phyloP scores from a whole-genome alignment of 208 protist genomes.

The Trypanosoma platydactyli region DNA sequence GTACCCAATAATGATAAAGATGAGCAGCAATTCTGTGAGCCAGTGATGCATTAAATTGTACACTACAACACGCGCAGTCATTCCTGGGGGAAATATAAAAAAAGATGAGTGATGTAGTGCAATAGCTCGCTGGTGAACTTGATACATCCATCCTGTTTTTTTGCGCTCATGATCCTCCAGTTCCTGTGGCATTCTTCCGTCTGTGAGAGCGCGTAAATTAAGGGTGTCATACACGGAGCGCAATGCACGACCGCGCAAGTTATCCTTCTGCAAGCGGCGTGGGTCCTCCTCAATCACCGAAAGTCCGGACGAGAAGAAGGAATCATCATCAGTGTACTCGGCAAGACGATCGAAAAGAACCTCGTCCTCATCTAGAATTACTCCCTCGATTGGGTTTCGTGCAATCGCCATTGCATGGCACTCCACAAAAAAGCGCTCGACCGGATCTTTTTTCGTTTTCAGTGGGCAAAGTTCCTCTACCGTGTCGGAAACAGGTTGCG shows the following conservation, averaged over 20 bases:
- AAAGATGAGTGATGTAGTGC: constrained; percentile 82
- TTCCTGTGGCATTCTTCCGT: constrained; percentile 61
- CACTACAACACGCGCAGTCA: constrained; percentile 82
- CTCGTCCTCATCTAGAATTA: constrained; percentile 53
- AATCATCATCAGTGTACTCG: constrained; percentile 92
- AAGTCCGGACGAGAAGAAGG: constrained; percentile 78
- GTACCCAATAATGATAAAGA: constrained; percentile 80
- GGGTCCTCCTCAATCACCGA: constrained; percentile 62
- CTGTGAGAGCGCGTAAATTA: constrained; percentile 49
- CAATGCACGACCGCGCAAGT: constrained; percentile 43
- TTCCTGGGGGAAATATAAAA: constrained; percentile 82
- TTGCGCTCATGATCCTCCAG: constrained; percentile 42
- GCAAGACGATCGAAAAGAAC: constrained; percentile 82
- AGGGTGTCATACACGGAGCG: constrained; percentile 71
- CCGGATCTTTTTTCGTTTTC: constrained; percentile 41
- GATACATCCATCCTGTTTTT: constrained; percentile 64
- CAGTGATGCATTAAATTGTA: constrained; percentile 93
- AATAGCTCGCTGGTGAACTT: constrained; percentile 78
- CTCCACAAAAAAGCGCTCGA: constrained; percentile 86
- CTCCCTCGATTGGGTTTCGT: constrained; percentile 13
- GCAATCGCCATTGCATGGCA: constrained; percentile 31
- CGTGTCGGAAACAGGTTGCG: not conserved
- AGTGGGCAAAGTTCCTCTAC: constrained; percentile 81
- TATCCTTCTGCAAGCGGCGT: constrained; percentile 50
- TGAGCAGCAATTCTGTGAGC: constrained; percentile 74